These are phyloP conservation scores for Wallacemonas sp. DNA, from an alignment of 208 protist genomes.

Conservation along the genomic window DNA sequence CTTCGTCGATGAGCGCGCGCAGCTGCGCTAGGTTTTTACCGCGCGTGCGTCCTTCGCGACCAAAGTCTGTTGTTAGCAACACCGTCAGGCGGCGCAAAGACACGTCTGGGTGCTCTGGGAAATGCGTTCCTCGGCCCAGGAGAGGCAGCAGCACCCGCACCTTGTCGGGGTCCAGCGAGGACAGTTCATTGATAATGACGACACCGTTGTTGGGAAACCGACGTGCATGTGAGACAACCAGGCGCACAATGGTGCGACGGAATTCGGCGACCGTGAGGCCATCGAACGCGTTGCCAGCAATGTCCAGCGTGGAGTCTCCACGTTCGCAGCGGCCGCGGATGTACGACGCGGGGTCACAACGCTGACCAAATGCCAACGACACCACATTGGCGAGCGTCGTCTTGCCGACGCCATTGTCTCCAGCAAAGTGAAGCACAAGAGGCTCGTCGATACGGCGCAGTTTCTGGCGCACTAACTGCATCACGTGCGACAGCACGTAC, in stretches of 20 bases:
- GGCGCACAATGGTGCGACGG: constrained; percentile 44
- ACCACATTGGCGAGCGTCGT: constrained; percentile 67
- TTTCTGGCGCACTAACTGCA: constrained; percentile 42
- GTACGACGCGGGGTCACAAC: constrained; percentile 35
- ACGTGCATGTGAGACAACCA: constrained; percentile 37
- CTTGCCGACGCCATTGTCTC: constrained; percentile 87
- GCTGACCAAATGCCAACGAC: constrained; percentile 60
- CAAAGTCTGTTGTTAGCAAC: constrained; percentile 81
- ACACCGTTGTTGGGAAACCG: constrained; percentile 55
- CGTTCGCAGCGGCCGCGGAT: constrained; percentile 16
- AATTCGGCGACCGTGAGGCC: constrained; percentile 54
- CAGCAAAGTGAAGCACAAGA: constrained; percentile 73
- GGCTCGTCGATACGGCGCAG: constrained; percentile 43
- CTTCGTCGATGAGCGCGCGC: constrained; percentile 50
- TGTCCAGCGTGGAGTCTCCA: constrained; percentile 64
- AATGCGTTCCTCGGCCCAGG: constrained; percentile 42
- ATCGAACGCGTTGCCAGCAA: constrained; percentile 54
- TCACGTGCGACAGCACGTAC: constrained; percentile 37
- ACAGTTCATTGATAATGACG: constrained; percentile 73
- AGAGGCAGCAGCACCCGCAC: constrained; percentile 57
- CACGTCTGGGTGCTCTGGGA: constrained; percentile 41
- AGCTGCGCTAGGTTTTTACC: constrained; percentile 66
- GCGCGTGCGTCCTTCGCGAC: constrained; percentile 59
- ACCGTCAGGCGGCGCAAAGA: constrained; percentile 41
- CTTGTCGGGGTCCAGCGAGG: constrained; percentile 41